Conservation (phyloP, 2,329 filamentous ascomycete genomes). For the Pyrenophora tritici-repentis region DNA sequence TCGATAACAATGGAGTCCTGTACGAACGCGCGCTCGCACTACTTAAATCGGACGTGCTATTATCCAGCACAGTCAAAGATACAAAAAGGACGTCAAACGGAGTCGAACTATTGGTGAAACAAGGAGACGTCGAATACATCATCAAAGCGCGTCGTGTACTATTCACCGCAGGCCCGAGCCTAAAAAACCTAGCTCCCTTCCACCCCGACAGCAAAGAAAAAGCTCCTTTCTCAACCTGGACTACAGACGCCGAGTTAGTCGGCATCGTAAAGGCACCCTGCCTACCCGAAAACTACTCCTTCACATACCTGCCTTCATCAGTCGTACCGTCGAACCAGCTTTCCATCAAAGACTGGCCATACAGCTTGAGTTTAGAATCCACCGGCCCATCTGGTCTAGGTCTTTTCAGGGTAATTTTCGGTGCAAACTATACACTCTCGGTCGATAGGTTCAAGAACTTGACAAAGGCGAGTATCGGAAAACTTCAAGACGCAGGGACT, state of each 20-base stretch:
- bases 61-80: slow-evolving; percentile 15
- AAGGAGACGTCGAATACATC: slow-evolving; percentile 4
- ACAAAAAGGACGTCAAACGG: slow-evolving; percentile 4
- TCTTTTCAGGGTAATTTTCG: slow-evolving; percentile 24
- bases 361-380: slow-evolving; percentile 22
- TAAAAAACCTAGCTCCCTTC: slow-evolving; percentile 17
- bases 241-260: slow-evolving; percentile 13
- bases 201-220: slow-evolving; percentile 16
- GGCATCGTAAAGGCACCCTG: slow-evolving; percentile 24
- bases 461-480: slow-evolving; percentile 8
- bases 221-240: slow-evolving; percentile 19
- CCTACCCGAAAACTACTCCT: slow-evolving; percentile 24
- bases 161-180: slow-evolving; percentile 20
- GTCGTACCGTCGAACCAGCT: slow-evolving; percentile 20
- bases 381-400: slow-evolving; percentile 20
- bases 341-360: slow-evolving; percentile 22
- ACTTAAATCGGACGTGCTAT: slow-evolving; percentile 16
- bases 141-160: slow-evolving; percentile 28
- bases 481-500: slow-evolving; percentile 11
- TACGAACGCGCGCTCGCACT: slow-evolving; percentile 29
- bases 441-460: slow-evolving; percentile 8
- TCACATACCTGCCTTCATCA: slow-evolving; percentile 14
- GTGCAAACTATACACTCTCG: slow-evolving; percentile 17
- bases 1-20: slow-evolving; percentile 26
- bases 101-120: slow-evolving; percentile 10